Evolutionary conservation across 148 eudicot species (phyloP).

Genomic region (Silene conica): DNA sequence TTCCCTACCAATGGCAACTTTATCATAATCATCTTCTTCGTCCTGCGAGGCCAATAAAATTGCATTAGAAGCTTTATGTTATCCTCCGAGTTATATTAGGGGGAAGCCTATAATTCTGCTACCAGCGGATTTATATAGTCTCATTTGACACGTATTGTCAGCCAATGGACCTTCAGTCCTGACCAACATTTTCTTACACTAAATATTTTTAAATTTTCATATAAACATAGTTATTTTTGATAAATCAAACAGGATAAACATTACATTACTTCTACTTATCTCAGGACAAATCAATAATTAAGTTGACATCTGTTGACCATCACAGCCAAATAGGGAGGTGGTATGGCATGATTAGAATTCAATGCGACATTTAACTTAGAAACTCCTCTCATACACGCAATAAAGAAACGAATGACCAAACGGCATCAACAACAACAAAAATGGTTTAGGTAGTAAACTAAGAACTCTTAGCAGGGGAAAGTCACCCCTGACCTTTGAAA

Average conservation of each 20-base stretch:
- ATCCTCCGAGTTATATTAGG: background rate
- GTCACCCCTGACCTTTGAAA: no score
- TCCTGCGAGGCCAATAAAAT: conserved; percentile 18
- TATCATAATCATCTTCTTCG: conserved; percentile 36
- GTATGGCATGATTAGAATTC: background rate
- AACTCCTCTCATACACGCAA: background rate
- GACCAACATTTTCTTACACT: background rate
- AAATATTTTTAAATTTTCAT: no score
- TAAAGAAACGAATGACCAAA: no score
- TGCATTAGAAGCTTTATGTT: background rate
- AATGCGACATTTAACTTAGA: background rate
- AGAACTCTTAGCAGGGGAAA: no score
- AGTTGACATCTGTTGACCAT: background rate
- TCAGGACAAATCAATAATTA: background rate
- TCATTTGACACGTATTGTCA: background rate
- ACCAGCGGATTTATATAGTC: background rate
- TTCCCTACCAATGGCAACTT: conserved; percentile 35
- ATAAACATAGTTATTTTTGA: no score
- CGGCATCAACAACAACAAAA: no score
- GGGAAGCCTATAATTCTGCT: background rate
- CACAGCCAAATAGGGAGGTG: background rate
- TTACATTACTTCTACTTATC: no score
- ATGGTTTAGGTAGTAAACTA: background rate
- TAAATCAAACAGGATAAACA: no score
- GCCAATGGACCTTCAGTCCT: background rate